Base-by-base conservation (phyloP, 2,329 filamentous ascomycete genomes). In the Neofusicoccum umdonicola region DNA sequence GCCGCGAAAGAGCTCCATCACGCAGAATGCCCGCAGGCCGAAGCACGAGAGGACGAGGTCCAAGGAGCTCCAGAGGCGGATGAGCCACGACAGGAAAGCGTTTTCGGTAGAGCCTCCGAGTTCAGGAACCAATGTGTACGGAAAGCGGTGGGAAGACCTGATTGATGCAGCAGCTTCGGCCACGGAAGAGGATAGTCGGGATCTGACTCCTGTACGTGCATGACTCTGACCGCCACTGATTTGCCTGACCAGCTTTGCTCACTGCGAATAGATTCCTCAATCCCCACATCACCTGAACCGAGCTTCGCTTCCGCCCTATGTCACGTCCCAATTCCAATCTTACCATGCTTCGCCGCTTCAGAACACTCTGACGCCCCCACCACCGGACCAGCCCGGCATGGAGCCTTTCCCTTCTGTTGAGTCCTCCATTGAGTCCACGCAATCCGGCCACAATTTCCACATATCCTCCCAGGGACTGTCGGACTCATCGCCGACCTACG, bases 121-220 rank as follows among this genome's bases (percentile, higher is more conserved):
- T 19, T 89, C 90, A 66, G 56, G 52, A 22, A 90, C 85, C 17
- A 86, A 84, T 71, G 81, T 85, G 56, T 87, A 91, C 78, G 93
- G 92, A 69, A 96, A 95, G 80, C 86, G 94, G 72, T 98, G 94
- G 95, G 92, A 97, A 78, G 94, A 98, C 77, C 84, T 98, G 66
- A 96, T 98, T 69, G 93, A 97, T 78, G 94, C 94, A 61, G 94
- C 91, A 63, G 93, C 94, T 37, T 97, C 92, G 67, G 93, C 93
- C 34, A 96, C 92, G 3, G 93, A 96, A 79, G 94, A 95, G 73
- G 92, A 96, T 76, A 93, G 93, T 69, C 81, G 85, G 74, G 93
- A 97, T 77, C 87, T 94, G 75, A 96, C 92, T 75, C 91, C 91
- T 73, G 91, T 96, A 85, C 83, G 88, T 54, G 44, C 63, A 61